Conservation (phyloP, 352 stramenopile species). For the Plasmopara viticola region DNA sequence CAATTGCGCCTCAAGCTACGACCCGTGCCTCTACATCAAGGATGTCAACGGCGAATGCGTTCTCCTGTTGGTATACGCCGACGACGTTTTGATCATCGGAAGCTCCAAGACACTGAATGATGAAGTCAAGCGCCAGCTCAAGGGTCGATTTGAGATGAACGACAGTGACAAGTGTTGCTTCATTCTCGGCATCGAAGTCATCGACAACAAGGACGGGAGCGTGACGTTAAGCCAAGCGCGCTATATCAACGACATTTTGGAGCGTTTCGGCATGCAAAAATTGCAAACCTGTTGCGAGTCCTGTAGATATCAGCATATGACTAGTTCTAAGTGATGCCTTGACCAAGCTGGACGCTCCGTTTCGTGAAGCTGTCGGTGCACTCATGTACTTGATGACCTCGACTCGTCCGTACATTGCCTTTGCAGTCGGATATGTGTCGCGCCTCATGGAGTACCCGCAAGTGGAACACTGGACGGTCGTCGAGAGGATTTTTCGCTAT, state of each 20-base stretch:
- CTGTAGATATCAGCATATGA: not conserved
- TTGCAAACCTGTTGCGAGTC: not conserved
- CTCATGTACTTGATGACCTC: constrained; percentile 17
- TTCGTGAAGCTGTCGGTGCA: constrained; percentile 11
- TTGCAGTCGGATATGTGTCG: constrained; percentile 8
- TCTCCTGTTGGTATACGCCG: not conserved
- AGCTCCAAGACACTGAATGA: not conserved
- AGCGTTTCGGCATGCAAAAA: constrained; percentile 1
- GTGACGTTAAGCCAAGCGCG: not conserved
- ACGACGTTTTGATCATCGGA: no score
- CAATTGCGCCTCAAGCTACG: not conserved
- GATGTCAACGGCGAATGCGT: not conserved
- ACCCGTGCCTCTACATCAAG: not conserved
- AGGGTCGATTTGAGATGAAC: not conserved
- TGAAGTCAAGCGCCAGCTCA: not conserved
- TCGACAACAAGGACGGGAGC: not conserved
- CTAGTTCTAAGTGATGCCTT: not conserved
- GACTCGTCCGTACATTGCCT: constrained; percentile 13
- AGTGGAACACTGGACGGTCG: constrained; percentile 10
- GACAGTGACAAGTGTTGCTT: not conserved
- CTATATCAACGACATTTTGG: not conserved
- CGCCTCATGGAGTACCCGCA: constrained; percentile 17
- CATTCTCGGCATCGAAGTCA: not conserved
- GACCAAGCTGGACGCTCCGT: not conserved
- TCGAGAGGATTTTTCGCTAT: constrained; percentile 7